These are phyloP conservation scores for Tolypocladium pustulatum DNA, from an alignment of 2,329 filamentous ascomycete species.

Conservation along the genomic window DNA sequence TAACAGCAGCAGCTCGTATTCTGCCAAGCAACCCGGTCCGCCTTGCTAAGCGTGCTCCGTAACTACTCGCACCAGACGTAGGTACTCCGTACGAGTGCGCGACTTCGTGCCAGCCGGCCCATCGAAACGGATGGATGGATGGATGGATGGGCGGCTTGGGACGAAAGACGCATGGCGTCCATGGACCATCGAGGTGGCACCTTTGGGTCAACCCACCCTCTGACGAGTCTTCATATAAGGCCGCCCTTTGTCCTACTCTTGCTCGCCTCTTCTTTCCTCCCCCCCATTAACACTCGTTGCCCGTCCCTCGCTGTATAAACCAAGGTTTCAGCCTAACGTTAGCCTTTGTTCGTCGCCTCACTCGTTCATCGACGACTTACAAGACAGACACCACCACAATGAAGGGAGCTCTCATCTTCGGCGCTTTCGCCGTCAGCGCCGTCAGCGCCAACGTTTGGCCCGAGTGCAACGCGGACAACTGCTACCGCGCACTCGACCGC, in stretches of 20 bases:
- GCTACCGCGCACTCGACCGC: conserved; percentile 25
- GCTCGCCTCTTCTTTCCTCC: background rate
- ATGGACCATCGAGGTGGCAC: background rate
- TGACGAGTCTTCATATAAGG: background rate
- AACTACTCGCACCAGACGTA: too few relatives aligned
- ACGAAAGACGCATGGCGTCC: background rate
- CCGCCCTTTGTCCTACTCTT: background rate
- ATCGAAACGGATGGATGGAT: background rate
- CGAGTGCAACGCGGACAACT: conserved; percentile 20
- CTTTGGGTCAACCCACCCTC: background rate
- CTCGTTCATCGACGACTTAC: background rate
- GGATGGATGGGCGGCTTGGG: background rate
- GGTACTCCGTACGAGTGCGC: background rate
- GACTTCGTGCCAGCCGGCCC: background rate
- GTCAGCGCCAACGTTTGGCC: conserved; percentile 17
- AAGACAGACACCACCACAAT: conserved; percentile 12
- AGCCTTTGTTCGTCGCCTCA: background rate
- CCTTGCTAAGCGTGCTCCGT: background rate
- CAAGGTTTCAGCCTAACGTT: background rate
- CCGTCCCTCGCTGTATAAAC: background rate
- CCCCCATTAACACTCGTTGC: background rate
- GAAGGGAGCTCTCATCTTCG: conserved; percentile 20
- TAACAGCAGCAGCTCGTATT: conserved; percentile 1
- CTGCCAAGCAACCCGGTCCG: background rate
- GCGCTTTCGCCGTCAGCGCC: conserved; percentile 19